Percentiles rank a stretch among this genome's conserved stretches.
Conservation (phyloP, 2,329 filamentous ascomycete species). For the Hypomyces rosellus region DNA sequence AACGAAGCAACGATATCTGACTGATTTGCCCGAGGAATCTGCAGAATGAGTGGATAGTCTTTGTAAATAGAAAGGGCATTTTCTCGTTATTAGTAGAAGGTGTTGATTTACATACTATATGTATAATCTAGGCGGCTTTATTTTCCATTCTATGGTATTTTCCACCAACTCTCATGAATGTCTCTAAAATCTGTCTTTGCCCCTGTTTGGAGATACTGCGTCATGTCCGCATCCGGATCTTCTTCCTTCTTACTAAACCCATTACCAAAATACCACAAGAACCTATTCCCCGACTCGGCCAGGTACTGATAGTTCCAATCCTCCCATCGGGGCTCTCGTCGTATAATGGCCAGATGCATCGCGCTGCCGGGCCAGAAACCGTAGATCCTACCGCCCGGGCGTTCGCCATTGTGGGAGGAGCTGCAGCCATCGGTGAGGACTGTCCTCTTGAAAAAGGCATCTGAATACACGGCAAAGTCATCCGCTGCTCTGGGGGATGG, state of each 20-base stretch:
- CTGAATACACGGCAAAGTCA: too few relatives aligned
- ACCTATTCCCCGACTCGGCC: slow-evolving; percentile 39
- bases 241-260: slow-evolving; percentile 57
- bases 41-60: too few relatives aligned
- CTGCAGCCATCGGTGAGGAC: slow-evolving; percentile 57
- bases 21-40: too few relatives aligned
- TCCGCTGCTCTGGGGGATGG: too few relatives aligned
- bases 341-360: slow-evolving; percentile 52
- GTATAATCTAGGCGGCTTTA: too few relatives aligned
- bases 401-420: slow-evolving; percentile 63
- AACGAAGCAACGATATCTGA: too few relatives aligned
- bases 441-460: slow-evolving; percentile 44
- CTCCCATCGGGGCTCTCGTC: slow-evolving; percentile 46
- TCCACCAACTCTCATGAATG: slow-evolving; percentile 65
- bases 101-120: too few relatives aligned
- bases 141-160: slow-evolving; percentile 24
- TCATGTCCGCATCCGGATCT: slow-evolving; percentile 50
- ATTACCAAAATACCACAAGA: slow-evolving; percentile 61
- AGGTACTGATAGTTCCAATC: slow-evolving; percentile 48
- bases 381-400: slow-evolving; percentile 55
- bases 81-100: too few relatives aligned
- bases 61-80: too few relatives aligned
- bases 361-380: slow-evolving; percentile 66
- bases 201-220: slow-evolving; percentile 53
- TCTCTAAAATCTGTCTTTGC: slow-evolving; percentile 53